Conservation (phyloP, 192 early-diverging fungal genomes). For the Backusella luteola region DNA sequence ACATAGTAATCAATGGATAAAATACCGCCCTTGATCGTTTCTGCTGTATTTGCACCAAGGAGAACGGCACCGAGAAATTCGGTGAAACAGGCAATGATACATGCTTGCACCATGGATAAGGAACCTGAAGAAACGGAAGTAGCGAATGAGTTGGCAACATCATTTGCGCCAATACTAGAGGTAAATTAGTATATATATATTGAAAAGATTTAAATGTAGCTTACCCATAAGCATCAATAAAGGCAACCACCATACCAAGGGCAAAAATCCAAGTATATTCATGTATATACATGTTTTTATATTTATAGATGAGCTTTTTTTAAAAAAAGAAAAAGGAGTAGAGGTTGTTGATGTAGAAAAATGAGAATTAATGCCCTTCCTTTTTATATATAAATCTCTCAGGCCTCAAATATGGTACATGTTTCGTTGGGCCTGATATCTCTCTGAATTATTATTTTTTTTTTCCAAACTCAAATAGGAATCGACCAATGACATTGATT, state of each 20-base stretch:
- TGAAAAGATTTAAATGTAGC: too few species aligned
- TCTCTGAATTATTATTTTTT: not conserved
- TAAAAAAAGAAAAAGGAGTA: not conserved
- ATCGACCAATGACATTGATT: not conserved
- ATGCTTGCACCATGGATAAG: slow-evolving; percentile 70
- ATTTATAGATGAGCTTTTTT: not conserved
- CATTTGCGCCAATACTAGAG: too few species aligned
- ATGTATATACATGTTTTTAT: slow-evolving; percentile 14
- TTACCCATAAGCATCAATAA: slow-evolving; percentile 69
- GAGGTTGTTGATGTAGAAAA: not conserved
- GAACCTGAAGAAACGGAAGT: slow-evolving; percentile 84
- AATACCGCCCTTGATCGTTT: slow-evolving; percentile 81
- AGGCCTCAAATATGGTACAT: not conserved
- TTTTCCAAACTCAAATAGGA: not conserved
- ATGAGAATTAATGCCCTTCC: not conserved
- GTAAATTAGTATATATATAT: too few species aligned
- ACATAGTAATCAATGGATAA: slow-evolving; percentile 58
- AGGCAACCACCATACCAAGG: slow-evolving; percentile 62
- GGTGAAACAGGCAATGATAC: slow-evolving; percentile 77
- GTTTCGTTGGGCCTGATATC: not conserved
- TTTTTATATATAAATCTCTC: not conserved
- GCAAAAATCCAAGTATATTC: slow-evolving; percentile 68
- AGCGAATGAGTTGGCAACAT: slow-evolving; percentile 87
- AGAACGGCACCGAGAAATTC: slow-evolving; percentile 80
- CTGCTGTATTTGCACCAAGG: slow-evolving; percentile 68